Base-by-base conservation (phyloP, 495 filamentous ascomycete genomes). In the Hypoxylon cercidicola region DNA sequence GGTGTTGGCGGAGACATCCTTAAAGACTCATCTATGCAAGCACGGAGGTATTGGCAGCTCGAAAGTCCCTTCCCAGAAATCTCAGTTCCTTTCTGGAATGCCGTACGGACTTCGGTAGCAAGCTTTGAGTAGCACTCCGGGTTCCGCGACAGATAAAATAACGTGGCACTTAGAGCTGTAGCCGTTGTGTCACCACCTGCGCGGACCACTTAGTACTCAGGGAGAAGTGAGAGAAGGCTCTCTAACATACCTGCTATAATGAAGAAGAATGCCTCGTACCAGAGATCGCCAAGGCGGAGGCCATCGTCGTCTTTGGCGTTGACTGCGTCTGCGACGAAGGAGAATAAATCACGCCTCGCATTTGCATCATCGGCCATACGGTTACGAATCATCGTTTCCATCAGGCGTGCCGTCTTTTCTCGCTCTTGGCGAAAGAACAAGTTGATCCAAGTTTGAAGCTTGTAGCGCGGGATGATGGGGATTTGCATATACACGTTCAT, bases 11-110 rank as follows among this genome's bases (percentile, higher is more conserved):
- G 86, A 2, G 80, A 78, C 52, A 89, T 71, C 21, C 88, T 81
- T 70, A 90, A 72, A 3, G 82, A 64, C 61, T 90, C 88, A 57
- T 89, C 85, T 55, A 89, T 82, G 68, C 81, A 76, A 6, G 77
- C 78, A 16, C 74, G 76, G 5, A 75, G 71, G 55, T 83, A 80
- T 68, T 79, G 77, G 21, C 83, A 71, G 1, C 82, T 79, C 15
- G 78, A 72, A 0, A 89, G 76, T 39, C 81, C 83, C 5, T 69
- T 75, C 1, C 64, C 68, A 11, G 15, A 16, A 48, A 86, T 81
- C 1, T 78, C 73, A 15, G 77, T 73, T 23, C 69, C 63, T 35
- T 66, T 74, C 9, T 40, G 9, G 54, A 84, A 85, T 0, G 71
- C 70, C 32, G 51, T 51, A 6, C 77, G 73, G 21, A 85, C 64